Percentiles rank a stretch among this genome's conserved stretches.
Evolutionary conservation across 257 asterid species (phyloP).

Genomic region (Solanum bukasovii): DNA sequence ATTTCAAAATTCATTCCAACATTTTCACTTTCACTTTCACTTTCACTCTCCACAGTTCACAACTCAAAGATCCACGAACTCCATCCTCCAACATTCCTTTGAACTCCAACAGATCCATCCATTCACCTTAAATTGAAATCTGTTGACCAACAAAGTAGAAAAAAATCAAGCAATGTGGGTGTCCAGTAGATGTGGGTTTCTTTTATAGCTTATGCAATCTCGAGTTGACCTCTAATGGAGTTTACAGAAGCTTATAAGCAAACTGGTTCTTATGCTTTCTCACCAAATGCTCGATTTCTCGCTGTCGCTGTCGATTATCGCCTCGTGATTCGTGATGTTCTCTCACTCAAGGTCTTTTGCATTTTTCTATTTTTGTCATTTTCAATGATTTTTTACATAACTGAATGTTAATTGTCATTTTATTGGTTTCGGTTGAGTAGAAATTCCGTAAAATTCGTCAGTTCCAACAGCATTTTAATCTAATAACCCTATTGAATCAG

Average conservation of each 20-base stretch:
- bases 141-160: neutral
- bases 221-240: conserved; percentile 45
- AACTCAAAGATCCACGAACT: neutral
- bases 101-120: neutral
- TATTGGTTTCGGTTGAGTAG: neutral
- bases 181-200: neutral
- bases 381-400: neutral
- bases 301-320: conserved; percentile 95
- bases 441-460: neutral
- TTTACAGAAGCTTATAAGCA: conserved; percentile 81
- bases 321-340: conserved; percentile 86
- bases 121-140: neutral
- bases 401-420: neutral
- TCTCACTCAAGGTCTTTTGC: conserved; percentile 59
- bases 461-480: neutral
- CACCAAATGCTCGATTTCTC: conserved; percentile 73
- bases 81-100: neutral
- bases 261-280: conserved; percentile 79
- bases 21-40: neutral
- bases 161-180: neutral
- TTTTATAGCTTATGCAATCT: neutral
- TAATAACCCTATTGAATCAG: neutral
- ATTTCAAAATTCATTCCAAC: neutral
- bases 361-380: neutral
- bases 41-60: neutral